A percentile compares a stretch with the other conserved stretches of the same genome.
These are phyloP conservation scores for Globomyces pollinis-pini DNA, from an alignment of 192 early-diverging fungal species.

Conservation along the genomic window DNA sequence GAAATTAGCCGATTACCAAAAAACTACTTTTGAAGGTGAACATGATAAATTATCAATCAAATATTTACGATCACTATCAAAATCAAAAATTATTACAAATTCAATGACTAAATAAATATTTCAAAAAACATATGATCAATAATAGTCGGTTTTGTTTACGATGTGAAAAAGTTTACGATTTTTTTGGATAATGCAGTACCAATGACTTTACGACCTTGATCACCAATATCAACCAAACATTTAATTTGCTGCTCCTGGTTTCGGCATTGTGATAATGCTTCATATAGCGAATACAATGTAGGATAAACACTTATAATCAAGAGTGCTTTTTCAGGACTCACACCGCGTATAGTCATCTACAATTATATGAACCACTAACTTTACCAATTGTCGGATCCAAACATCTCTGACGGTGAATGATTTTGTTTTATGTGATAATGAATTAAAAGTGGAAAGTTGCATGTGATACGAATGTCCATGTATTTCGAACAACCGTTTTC, in stretches of 20 bases:
- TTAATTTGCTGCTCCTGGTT: not conserved
- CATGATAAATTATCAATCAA: slow-evolving; percentile 23
- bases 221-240: not conserved
- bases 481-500: slow-evolving; percentile 8
- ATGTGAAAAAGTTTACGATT: slow-evolving; percentile 7
- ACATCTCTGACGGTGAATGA: slow-evolving; percentile 65
- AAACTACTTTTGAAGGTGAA: slow-evolving; percentile 18
- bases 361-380: too few relatives aligned
- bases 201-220: slow-evolving; percentile 7
- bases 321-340: slow-evolving; percentile 77
- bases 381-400: slow-evolving; percentile 76
- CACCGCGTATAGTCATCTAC: slow-evolving; percentile 74
- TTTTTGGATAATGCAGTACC: slow-evolving; percentile 25
- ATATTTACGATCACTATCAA: slow-evolving; percentile 30
- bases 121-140: too few relatives aligned
- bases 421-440: slow-evolving; percentile 68
- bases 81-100: slow-evolving; percentile 34
- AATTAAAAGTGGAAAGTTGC: slow-evolving; percentile 56
- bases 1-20: slow-evolving; percentile 61
- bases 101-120: slow-evolving; percentile 18
- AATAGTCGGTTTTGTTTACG: slow-evolving; percentile 1
- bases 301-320: slow-evolving; percentile 61
- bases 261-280: not conserved
- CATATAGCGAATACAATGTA: slow-evolving; percentile 33
- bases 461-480: slow-evolving; percentile 34